Evolutionary conservation across 768 basidiomycete genomes (phyloP), one percentile per base, ranked within the genome.

Genomic region (Suillus decipiens): DNA sequence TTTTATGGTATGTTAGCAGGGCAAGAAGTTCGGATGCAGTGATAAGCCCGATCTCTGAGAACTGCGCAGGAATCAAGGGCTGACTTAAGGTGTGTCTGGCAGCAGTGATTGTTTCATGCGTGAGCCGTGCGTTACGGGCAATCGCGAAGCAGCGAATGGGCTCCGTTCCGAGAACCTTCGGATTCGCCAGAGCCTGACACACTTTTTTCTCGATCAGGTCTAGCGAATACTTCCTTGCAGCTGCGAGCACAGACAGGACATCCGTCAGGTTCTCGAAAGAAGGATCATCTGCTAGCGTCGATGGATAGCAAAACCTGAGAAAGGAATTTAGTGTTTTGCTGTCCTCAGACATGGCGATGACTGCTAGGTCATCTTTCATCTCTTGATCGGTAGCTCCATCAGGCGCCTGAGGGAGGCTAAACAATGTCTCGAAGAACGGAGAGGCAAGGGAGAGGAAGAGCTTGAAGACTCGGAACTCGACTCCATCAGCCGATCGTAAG

Each of bases 391-490:
- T 9, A 50, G 48, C 48, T 8, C 48, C 48, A 17, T 50, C 48
- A 50, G 48, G 48, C 3, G 28, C 24, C 15, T 50, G 28, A 28
- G 48, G 48, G 28, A 50, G 48, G 28, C 9, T 42, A 54, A 79
- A 75, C 62, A 80, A 71, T 19, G 69, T 65, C 36, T 71, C 67
- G 61, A 79, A 81, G 63, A 75, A 69, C 0, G 76, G 68, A 14
- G 80, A 79, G 0, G 77, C 71, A 19, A 77, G 69, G 19, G 72
- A 68, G 24, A 79, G 73, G 51, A 78, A 71, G 7, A 69, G 62
- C n/a, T 69, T 77, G 66, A 77, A 76, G 19, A 76, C 59, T 14
- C 66, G 71, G 50, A 78, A 70, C 60, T 79, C 70, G 42, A 76
- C 58, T 12, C 67, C 65, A 63, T 76, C 73, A 3, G 69, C 70